These are phyloP conservation scores for Dunaliella sp. DNA, from an alignment of 139 green algal species.

Conservation along the genomic window DNA sequence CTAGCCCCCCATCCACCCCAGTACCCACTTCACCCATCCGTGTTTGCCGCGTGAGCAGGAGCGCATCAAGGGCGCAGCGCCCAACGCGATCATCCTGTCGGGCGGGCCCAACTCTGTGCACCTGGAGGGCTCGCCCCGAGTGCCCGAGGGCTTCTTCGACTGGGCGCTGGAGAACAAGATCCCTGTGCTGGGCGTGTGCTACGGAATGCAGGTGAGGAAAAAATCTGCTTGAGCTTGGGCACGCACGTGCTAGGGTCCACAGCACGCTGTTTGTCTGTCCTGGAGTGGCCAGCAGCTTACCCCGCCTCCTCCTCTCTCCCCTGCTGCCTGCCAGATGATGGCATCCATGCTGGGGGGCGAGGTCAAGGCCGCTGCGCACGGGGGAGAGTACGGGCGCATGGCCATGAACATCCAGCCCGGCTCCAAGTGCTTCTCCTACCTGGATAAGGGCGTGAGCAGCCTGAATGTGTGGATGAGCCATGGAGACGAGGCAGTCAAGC, in stretches of 20 bases:
- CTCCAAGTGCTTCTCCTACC: constrained; percentile 69
- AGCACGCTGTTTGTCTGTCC: no score
- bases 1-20: background rate
- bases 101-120: constrained; percentile 97
- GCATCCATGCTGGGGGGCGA: constrained; percentile 71
- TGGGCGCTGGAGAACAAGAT: constrained; percentile 64
- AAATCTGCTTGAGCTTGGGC: background rate
- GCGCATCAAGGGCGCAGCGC: constrained; percentile 73
- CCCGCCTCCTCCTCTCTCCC: background rate
- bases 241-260: background rate
- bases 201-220: constrained; percentile 88
- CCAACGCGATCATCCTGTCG: constrained; percentile 89
- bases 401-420: constrained; percentile 66
- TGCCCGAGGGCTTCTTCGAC: constrained; percentile 87
- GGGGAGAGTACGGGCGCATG: constrained; percentile 97
- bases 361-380: constrained; percentile 65
- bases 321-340: constrained; percentile 32
- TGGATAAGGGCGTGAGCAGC: constrained; percentile 8
- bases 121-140: constrained; percentile 75
- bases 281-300: no score
- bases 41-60: constrained; percentile 49
- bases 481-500: constrained; percentile 84
- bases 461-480: constrained; percentile 98
- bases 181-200: constrained; percentile 96
- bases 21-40: background rate